Percentiles rank a stretch among this genome's conserved stretches.
Conservation (phyloP, 176 grass and related monocot species). For the Hordeum marinum region DNA sequence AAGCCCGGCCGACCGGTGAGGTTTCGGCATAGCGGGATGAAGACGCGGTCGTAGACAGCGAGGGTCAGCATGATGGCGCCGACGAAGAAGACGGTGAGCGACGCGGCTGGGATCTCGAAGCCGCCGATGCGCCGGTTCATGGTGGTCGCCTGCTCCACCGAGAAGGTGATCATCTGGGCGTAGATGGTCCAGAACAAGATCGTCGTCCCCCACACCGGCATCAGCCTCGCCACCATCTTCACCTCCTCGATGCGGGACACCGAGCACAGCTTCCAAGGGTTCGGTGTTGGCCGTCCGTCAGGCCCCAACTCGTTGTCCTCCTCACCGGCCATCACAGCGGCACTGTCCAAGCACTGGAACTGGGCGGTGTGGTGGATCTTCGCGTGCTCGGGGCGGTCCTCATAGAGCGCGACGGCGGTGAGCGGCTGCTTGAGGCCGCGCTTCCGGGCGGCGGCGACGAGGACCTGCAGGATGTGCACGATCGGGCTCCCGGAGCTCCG, state of each 20-base stretch:
- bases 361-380: slow-evolving; percentile 56
- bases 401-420: neutral
- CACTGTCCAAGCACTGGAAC: slow-evolving; percentile 65
- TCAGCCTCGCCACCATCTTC: slow-evolving; percentile 10
- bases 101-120: slow-evolving; percentile 71
- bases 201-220: slow-evolving; percentile 34
- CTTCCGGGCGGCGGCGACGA: slow-evolving; percentile 54
- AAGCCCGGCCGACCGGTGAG: slow-evolving; percentile 42
- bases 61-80: slow-evolving; percentile 68
- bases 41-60: slow-evolving; percentile 61
- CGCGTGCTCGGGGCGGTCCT: neutral
- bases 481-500: slow-evolving; percentile 59
- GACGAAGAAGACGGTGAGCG: slow-evolving; percentile 82
- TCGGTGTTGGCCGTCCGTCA: slow-evolving; percentile 22
- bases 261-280: slow-evolving; percentile 67
- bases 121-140: slow-evolving; percentile 67
- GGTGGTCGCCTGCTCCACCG: slow-evolving; percentile 83
- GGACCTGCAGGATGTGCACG: slow-evolving; percentile 81
- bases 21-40: slow-evolving; percentile 65
- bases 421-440: slow-evolving; percentile 5
- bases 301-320: slow-evolving; percentile 31
- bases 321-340: slow-evolving; percentile 58
- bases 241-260: slow-evolving; percentile 83
- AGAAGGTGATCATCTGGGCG: slow-evolving; percentile 91
- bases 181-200: slow-evolving; percentile 94